Evolutionary conservation across 176 grass and related monocot genomes (phyloP).

Genomic region (Tillandsia fasciculata): DNA sequence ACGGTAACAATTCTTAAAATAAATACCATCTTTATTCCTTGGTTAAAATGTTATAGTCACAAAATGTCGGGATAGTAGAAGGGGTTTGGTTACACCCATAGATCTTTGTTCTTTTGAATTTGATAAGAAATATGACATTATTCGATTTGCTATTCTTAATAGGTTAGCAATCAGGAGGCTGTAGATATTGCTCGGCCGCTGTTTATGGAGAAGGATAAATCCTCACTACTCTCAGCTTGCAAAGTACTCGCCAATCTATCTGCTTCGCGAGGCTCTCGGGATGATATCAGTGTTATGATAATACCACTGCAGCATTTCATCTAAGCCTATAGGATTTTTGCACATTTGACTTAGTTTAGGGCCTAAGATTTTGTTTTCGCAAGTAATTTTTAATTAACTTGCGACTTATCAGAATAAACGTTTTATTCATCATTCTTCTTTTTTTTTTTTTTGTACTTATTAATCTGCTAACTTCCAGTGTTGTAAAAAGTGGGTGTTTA

Average conservation of each 20-base stretch:
- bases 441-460: constrained; percentile 30
- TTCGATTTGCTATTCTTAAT: not conserved
- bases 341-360: not conserved
- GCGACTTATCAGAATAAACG: constrained; percentile 12
- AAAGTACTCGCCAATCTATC: constrained; percentile 59
- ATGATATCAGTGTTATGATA: constrained; percentile 85
- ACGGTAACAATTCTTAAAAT: constrained; percentile 30
- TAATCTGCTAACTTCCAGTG: not conserved
- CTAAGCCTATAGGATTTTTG: constrained; percentile 8
- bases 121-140: not conserved
- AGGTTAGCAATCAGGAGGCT: constrained; percentile 73
- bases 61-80: too few relatives aligned
- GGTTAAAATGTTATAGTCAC: too few relatives aligned
- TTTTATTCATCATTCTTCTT: constrained; percentile 25
- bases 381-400: constrained; percentile 32
- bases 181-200: constrained; percentile 48
- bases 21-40: not conserved
- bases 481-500: not conserved
- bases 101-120: not conserved
- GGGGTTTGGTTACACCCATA: too few relatives aligned
- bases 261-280: constrained; percentile 52
- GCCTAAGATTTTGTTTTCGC: constrained; percentile 28
- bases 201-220: constrained; percentile 25
- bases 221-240: constrained; percentile 49
- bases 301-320: constrained; percentile 53